A percentile compares a stretch with the other conserved stretches of the same genome.
Evolutionary conservation across 306 rosid genomes (phyloP).

Genomic region (Prunus mume): DNA sequence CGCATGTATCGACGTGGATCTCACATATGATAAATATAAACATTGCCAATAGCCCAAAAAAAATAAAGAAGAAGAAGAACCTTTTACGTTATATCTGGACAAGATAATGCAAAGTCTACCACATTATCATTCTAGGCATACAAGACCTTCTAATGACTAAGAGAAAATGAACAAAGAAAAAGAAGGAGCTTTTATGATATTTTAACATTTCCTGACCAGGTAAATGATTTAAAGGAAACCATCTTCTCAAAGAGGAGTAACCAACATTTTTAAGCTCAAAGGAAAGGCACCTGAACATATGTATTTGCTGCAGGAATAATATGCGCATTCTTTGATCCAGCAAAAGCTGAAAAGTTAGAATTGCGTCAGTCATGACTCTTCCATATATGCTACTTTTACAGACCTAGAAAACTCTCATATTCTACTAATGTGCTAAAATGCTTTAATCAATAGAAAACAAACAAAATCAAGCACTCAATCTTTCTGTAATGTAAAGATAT

Average conservation of each 20-base stretch:
- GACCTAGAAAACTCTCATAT: constrained; percentile 19
- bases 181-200: neutral
- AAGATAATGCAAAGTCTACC: neutral
- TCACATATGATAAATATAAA: neutral
- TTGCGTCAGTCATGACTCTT: constrained; percentile 31
- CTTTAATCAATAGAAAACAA: neutral
- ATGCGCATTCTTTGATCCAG: constrained; percentile 61
- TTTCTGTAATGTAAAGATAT: neutral
- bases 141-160: neutral
- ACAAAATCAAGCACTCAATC: neutral
- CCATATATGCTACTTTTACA: constrained; percentile 13
- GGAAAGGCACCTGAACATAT: constrained; percentile 67
- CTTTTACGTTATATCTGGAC: neutral
- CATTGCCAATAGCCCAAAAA: neutral
- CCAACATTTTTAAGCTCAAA: neutral
- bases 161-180: neutral
- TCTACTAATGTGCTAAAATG: constrained; percentile 14
- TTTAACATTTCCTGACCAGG: neutral
- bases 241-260: neutral
- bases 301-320: constrained; percentile 79
- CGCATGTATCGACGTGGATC: neutral
- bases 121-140: neutral
- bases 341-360: constrained; percentile 61
- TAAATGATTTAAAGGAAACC: neutral
- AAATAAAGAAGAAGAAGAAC: neutral